Evolutionary conservation across 805 yeast species (phyloP).

Genomic region (Phaffomyces opuntiae): DNA sequence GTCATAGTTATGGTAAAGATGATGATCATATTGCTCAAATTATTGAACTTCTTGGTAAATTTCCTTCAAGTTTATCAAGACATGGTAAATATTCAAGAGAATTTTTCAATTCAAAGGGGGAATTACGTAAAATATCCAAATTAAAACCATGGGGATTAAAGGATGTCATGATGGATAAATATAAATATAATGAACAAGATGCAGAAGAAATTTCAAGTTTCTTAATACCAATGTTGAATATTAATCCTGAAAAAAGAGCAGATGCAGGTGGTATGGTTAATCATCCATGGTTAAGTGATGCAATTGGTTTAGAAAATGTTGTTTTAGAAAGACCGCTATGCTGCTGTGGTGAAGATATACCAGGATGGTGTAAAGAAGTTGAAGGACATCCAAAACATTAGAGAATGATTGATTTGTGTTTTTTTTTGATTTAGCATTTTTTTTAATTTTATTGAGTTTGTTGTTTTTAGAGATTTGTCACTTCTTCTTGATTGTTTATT

Average conservation of each 20-base stretch:
- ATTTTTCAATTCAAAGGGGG: constrained; percentile 61
- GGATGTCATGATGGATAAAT: constrained; percentile 80
- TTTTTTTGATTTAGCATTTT: not conserved
- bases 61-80: constrained; percentile 53
- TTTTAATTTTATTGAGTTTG: too few species aligned
- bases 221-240: constrained; percentile 70
- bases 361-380: constrained; percentile 82
- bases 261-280: constrained; percentile 96
- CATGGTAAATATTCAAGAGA: constrained; percentile 56
- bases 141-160: constrained; percentile 85
- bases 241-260: constrained; percentile 76
- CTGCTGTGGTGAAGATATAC: constrained; percentile 79
- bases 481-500: too few species aligned
- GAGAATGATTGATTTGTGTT: not conserved
- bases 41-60: constrained; percentile 68
- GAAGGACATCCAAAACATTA: constrained; percentile 33
- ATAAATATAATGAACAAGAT: constrained; percentile 60
- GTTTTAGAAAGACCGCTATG: constrained; percentile 66
- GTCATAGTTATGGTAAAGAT: constrained; percentile 72
- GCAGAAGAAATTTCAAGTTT: constrained; percentile 73
- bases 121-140: constrained; percentile 70
- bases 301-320: constrained; percentile 66
- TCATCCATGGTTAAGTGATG: constrained; percentile 77
- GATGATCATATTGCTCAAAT: constrained; percentile 97
- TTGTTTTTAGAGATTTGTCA: too few species aligned